Evolutionary conservation across 1,284 basidiomycete species (phyloP).

Genomic region (Puccinia horiana): DNA sequence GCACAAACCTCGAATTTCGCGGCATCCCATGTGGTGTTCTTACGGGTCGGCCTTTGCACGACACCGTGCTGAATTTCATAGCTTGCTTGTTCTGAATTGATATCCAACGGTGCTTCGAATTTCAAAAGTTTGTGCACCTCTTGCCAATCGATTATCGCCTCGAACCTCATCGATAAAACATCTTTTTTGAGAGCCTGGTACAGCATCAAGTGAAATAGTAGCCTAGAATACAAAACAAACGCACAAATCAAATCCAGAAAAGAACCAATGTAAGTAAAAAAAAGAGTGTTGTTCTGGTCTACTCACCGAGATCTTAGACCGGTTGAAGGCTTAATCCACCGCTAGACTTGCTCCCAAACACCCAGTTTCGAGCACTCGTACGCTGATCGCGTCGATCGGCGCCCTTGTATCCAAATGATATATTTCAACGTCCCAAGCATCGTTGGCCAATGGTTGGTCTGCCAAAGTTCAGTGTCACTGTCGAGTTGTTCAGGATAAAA

Average conservation of each 20-base stretch:
- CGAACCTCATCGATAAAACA: constrained; percentile 75
- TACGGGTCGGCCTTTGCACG: constrained; percentile 83
- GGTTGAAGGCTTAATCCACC: constrained; percentile 71
- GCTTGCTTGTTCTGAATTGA: constrained; percentile 77
- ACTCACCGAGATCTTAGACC: constrained; percentile 74
- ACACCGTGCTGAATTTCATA: constrained; percentile 93
- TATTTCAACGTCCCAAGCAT: constrained; percentile 77
- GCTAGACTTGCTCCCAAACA: constrained; percentile 76
- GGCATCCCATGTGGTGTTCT: constrained; percentile 80
- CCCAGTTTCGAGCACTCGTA: constrained; percentile 74
- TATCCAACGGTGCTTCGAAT: constrained; percentile 86
- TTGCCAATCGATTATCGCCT: constrained; percentile 84
- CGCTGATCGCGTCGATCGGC: constrained; percentile 71
- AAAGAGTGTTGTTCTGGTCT: not conserved
- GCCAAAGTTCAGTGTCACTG: no score
- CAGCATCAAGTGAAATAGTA: constrained; percentile 77
- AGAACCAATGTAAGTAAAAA: not conserved
- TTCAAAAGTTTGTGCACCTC: constrained; percentile 67
- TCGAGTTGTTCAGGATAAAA: no score
- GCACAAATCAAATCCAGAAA: not conserved
- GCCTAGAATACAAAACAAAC: constrained; percentile 49
- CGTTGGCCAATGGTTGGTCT: constrained; percentile 56
- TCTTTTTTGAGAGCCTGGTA: constrained; percentile 68
- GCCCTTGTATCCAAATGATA: constrained; percentile 77
- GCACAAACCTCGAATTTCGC: constrained; percentile 77